phyloP scores from a whole-genome alignment of 306 rosid genomes.

The Lagenaria siceraria region DNA sequence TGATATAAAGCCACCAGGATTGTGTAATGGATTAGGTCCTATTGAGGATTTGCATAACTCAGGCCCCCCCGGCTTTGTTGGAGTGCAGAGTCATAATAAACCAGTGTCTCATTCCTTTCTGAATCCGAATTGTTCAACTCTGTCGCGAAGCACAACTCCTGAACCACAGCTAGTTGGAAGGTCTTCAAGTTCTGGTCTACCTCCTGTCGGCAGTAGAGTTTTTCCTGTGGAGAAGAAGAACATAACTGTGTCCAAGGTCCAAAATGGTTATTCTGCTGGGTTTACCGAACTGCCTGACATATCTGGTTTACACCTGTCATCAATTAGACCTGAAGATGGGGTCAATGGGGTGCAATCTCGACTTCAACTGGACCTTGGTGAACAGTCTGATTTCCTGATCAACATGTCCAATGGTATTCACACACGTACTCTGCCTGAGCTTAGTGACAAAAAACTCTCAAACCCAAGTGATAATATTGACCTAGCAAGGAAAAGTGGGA shows the following conservation, averaged over 20 bases:
- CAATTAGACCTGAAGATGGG: constrained; percentile 45
- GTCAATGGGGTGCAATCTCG: constrained; percentile 42
- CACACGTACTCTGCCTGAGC: constrained; percentile 23
- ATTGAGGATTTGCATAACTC: constrained; percentile 45
- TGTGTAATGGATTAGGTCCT: constrained; percentile 34
- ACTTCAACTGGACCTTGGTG: constrained; percentile 40
- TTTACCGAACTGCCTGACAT: constrained; percentile 39
- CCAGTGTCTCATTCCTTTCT: constrained; percentile 36
- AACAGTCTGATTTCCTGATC: constrained; percentile 35
- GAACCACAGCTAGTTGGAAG: constrained; percentile 61
- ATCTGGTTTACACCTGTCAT: constrained; percentile 53
- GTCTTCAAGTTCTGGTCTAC: constrained; percentile 44
- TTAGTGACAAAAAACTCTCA: constrained; percentile 14
- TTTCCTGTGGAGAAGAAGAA: constrained; percentile 33
- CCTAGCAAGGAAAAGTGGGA: constrained; percentile 42
- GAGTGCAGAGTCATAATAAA: constrained; percentile 46
- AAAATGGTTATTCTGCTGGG: constrained; percentile 37
- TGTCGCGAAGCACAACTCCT: constrained; percentile 61
- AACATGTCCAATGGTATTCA: constrained; percentile 23
- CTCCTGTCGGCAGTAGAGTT: constrained; percentile 50
- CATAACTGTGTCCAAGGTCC: constrained; percentile 30
- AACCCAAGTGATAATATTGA: constrained; percentile 18
- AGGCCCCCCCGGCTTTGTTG: constrained; percentile 34
- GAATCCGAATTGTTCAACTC: constrained; percentile 44
- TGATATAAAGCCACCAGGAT: constrained; percentile 25